phyloP scores from a whole-genome alignment of 2,329 filamentous ascomycete genomes.

The Helicocarpus griseus region DNA sequence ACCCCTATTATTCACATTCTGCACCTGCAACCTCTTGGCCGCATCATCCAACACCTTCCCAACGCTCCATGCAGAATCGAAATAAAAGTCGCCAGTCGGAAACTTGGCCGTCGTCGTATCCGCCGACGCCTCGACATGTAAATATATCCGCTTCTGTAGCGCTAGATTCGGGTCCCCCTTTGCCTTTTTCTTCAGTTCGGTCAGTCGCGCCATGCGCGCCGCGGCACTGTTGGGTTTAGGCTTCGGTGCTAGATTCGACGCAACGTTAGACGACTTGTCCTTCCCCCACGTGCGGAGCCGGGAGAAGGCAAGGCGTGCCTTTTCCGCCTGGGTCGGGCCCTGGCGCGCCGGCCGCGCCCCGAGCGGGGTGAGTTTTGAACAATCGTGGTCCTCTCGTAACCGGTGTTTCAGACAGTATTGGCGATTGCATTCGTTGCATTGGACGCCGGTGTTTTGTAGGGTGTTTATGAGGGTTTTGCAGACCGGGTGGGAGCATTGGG shows the following conservation, averaged over 20 bases:
- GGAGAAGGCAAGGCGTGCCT: conserved; percentile 63
- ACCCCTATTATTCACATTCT: conserved; percentile 38
- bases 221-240: conserved; percentile 55
- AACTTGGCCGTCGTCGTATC: conserved; percentile 76
- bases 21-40: conserved; percentile 31
- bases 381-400: conserved; percentile 65
- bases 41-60: conserved; percentile 50
- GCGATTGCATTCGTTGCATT: conserved; percentile 40
- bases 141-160: conserved; percentile 74
- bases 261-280: conserved; percentile 55
- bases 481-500: conserved; percentile 38
- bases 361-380: conserved; percentile 58
- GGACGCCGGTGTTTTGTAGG: conserved; percentile 40
- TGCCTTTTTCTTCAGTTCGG: conserved; percentile 71
- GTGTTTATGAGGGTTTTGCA: conserved; percentile 47
- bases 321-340: conserved; percentile 44
- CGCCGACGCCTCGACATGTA: conserved; percentile 83
- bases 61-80: conserved; percentile 77
- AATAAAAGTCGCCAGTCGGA: conserved; percentile 73
- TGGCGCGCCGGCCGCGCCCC: conserved; percentile 40
- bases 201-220: conserved; percentile 58
- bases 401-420: conserved; percentile 45
- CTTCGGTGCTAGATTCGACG: conserved; percentile 56
- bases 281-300: conserved; percentile 72
- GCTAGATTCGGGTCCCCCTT: conserved; percentile 82